A percentile compares a stretch with the other conserved stretches of the same genome.
Evolutionary conservation across 1,139 yeast genomes (phyloP).

Genomic region (Meyerozyma guilliermondii): DNA sequence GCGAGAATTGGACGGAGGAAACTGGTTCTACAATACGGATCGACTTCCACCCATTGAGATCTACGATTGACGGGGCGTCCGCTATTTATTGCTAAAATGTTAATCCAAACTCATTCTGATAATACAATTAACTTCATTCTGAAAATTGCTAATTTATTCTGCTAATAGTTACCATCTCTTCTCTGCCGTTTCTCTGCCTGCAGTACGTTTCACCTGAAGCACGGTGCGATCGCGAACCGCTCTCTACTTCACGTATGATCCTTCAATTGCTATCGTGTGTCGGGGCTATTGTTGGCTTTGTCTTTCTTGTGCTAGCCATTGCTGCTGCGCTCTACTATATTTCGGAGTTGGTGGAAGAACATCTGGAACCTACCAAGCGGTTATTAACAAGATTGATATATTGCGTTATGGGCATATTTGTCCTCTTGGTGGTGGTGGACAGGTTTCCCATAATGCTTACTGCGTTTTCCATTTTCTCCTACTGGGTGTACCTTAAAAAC

Average conservation of each 20-base stretch:
- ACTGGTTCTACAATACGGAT: constrained; percentile 94
- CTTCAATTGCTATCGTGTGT: constrained; percentile 48
- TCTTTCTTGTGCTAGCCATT: constrained; percentile 51
- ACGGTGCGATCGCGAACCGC: neutral
- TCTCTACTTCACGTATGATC: constrained; percentile 23
- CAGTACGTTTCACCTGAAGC: neutral
- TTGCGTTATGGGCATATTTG: constrained; percentile 47
- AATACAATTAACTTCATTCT: too few relatives aligned
- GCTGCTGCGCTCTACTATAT: constrained; percentile 90
- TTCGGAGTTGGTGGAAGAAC: constrained; percentile 91
- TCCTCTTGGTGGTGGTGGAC: constrained; percentile 63
- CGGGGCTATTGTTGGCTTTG: constrained; percentile 73
- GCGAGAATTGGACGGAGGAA: constrained; percentile 80
- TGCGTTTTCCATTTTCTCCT: constrained; percentile 61
- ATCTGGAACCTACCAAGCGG: constrained; percentile 77
- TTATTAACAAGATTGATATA: constrained; percentile 61
- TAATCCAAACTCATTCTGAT: too few relatives aligned
- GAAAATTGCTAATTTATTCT: too few relatives aligned
- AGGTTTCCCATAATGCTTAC: constrained; percentile 71
- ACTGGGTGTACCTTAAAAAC: constrained; percentile 70
- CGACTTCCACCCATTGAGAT: constrained; percentile 94
- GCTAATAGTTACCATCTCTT: too few relatives aligned
- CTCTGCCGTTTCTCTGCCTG: neutral
- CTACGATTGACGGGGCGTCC: constrained; percentile 58
- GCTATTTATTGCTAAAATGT: neutral